Evolutionary conservation across 805 yeast genomes (phyloP).

Genomic region (Ogataea trehalophila): DNA sequence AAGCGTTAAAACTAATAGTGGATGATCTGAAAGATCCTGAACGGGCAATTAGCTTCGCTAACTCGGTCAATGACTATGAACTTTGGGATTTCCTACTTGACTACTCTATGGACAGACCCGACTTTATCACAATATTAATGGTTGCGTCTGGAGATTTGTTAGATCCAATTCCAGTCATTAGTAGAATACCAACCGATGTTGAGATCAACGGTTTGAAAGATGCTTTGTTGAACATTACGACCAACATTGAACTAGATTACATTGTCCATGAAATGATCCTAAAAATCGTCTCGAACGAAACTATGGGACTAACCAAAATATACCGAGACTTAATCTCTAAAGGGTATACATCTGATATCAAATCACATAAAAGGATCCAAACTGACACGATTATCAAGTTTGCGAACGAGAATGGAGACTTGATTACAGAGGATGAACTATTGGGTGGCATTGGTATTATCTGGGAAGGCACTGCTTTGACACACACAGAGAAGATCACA

Average conservation of each 20-base stretch:
- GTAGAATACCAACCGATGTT: conserved; percentile 56
- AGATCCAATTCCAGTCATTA: conserved; percentile 66
- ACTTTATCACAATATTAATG: conserved; percentile 70
- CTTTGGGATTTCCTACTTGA: conserved; percentile 74
- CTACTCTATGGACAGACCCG: conserved; percentile 66
- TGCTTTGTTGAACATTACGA: conserved; percentile 56
- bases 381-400: conserved; percentile 20
- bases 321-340: conserved; percentile 26
- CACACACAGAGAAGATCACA: conserved; percentile 27
- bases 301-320: conserved; percentile 31
- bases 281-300: conserved; percentile 49
- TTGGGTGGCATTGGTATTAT: conserved; percentile 23
- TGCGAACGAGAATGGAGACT: conserved; percentile 5
- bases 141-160: conserved; percentile 60
- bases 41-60: conserved; percentile 76
- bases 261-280: conserved; percentile 52
- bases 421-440: conserved; percentile 29
- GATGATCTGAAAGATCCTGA: conserved; percentile 74
- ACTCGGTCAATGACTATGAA: conserved; percentile 61
- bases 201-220: conserved; percentile 61
- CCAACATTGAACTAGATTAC: conserved; percentile 53
- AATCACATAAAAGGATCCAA: conserved; percentile 6
- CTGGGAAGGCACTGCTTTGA: conserved; percentile 27
- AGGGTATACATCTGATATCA: conserved; percentile 31
- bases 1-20: conserved; percentile 73